These are phyloP conservation scores for Phialophora verrucosa DNA, from an alignment of 2,329 filamentous ascomycete genomes.

Conservation along the genomic window DNA sequence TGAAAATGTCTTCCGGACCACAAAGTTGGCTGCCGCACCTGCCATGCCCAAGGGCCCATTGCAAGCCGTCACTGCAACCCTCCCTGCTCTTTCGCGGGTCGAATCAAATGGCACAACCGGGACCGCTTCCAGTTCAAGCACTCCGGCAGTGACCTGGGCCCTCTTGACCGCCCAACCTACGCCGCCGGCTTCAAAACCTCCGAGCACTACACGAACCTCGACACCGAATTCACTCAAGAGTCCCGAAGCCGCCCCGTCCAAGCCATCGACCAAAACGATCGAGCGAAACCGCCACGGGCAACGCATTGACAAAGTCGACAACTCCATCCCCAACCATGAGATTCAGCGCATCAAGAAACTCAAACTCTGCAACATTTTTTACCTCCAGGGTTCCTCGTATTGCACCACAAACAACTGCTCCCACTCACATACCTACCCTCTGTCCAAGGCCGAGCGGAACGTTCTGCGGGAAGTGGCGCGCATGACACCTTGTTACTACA, in stretches of 20 bases:
- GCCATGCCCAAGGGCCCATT: conserved; percentile 37
- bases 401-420: conserved; percentile 64
- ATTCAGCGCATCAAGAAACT: conserved; percentile 65
- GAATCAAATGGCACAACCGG: conserved; percentile 50
- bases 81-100: conserved; percentile 44
- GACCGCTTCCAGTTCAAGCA: conserved; percentile 44
- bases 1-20: conserved; percentile 58
- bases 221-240: conserved; percentile 47
- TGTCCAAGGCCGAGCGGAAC: conserved; percentile 59
- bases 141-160: conserved; percentile 43
- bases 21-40: conserved; percentile 34
- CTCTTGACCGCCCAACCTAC: conserved; percentile 43
- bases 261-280: conserved; percentile 50
- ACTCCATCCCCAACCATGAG: conserved; percentile 60
- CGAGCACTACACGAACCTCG: conserved; percentile 33
- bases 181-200: conserved; percentile 30
- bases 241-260: conserved; percentile 48
- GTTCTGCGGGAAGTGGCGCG: conserved; percentile 65
- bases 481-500: conserved; percentile 67
- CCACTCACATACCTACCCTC: conserved; percentile 60
- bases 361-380: conserved; percentile 68
- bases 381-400: conserved; percentile 58
- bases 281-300: conserved; percentile 65
- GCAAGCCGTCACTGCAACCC: conserved; percentile 40
- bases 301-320: conserved; percentile 61